These are phyloP conservation scores for Phytophthora chlamydospora DNA, from an alignment of 352 stramenopile genomes.

Conservation along the genomic window DNA sequence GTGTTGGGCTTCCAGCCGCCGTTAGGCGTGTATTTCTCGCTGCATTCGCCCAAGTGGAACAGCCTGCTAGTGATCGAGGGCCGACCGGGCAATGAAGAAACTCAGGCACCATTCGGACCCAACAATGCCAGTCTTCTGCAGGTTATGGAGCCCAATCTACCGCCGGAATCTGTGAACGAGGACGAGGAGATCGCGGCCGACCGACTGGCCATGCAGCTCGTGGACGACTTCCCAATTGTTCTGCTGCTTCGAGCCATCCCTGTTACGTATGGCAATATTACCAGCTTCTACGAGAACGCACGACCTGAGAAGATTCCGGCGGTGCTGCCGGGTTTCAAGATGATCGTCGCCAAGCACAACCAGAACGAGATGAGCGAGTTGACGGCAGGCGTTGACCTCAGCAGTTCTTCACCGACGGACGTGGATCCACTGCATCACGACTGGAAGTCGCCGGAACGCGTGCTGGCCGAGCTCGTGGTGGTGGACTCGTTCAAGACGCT, in stretches of 20 bases:
- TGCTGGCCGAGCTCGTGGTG: slow-evolving; percentile 61
- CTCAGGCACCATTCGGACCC: slow-evolving; percentile 63
- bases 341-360: slow-evolving; percentile 67
- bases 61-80: slow-evolving; percentile 68
- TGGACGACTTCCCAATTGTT: slow-evolving; percentile 68
- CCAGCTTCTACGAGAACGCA: slow-evolving; percentile 73
- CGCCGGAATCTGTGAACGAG: slow-evolving; percentile 38
- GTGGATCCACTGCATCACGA: slow-evolving; percentile 38
- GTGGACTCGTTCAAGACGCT: slow-evolving; percentile 68
- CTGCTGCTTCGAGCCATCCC: slow-evolving; percentile 74
- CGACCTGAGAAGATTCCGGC: slow-evolving; percentile 31
- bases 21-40: slow-evolving; percentile 74
- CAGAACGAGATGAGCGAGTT: slow-evolving; percentile 31
- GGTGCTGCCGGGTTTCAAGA: slow-evolving; percentile 84
- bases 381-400: slow-evolving; percentile 22
- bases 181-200: slow-evolving; percentile 81
- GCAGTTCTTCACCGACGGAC: slow-evolving; percentile 10
- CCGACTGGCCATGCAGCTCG: slow-evolving; percentile 64
- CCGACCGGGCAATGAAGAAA: slow-evolving; percentile 33
- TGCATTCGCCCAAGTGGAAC: slow-evolving; percentile 87
- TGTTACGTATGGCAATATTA: slow-evolving; percentile 72
- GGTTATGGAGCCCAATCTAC: slow-evolving; percentile 46
- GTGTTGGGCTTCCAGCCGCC: slow-evolving; percentile 75
- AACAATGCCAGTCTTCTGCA: slow-evolving; percentile 51
- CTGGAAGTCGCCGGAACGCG: slow-evolving; percentile 56